Conservation (phyloP, 352 stramenopile species). For the Globisporangium echinulatum region DNA sequence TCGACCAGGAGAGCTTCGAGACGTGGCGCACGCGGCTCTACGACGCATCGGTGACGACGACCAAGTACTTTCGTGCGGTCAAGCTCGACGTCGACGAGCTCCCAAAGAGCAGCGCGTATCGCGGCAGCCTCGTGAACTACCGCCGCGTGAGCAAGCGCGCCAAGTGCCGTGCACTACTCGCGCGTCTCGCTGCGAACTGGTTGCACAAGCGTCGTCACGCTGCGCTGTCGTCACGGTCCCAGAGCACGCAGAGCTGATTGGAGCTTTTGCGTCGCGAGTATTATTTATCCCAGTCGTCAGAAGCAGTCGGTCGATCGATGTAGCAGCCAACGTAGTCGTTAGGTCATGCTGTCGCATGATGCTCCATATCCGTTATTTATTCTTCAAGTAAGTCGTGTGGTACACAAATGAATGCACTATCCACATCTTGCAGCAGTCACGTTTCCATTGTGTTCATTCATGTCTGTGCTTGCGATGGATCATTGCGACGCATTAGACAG, state of each 20-base stretch:
- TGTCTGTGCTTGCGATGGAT: too few species aligned
- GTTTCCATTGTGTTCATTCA: too few species aligned
- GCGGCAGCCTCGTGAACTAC: slow-evolving; percentile 61
- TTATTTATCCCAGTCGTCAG: neutral
- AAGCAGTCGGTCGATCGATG: neutral
- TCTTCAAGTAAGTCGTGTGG: too few species aligned
- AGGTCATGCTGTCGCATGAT: neutral
- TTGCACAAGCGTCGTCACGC: slow-evolving; percentile 17
- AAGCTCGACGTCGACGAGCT: slow-evolving; percentile 48
- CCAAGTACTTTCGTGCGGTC: slow-evolving; percentile 57
- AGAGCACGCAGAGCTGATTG: neutral
- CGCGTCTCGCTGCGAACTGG: slow-evolving; percentile 36
- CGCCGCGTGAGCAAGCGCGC: slow-evolving; percentile 42
- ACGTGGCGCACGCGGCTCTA: slow-evolving; percentile 52
- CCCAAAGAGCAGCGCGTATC: slow-evolving; percentile 53
- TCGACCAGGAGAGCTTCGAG: slow-evolving; percentile 42
- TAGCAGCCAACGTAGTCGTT: neutral
- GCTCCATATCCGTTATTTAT: too few species aligned
- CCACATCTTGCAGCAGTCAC: too few species aligned
- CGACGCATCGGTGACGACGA: slow-evolving; percentile 49
- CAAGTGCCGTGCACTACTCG: slow-evolving; percentile 38
- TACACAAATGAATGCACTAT: neutral
- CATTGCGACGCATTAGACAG: too few species aligned
- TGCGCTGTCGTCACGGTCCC: neutral
- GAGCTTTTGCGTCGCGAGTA: neutral